Base-by-base conservation (phyloP, 805 yeast species). In the Wickerhamiella spandovensis region DNA sequence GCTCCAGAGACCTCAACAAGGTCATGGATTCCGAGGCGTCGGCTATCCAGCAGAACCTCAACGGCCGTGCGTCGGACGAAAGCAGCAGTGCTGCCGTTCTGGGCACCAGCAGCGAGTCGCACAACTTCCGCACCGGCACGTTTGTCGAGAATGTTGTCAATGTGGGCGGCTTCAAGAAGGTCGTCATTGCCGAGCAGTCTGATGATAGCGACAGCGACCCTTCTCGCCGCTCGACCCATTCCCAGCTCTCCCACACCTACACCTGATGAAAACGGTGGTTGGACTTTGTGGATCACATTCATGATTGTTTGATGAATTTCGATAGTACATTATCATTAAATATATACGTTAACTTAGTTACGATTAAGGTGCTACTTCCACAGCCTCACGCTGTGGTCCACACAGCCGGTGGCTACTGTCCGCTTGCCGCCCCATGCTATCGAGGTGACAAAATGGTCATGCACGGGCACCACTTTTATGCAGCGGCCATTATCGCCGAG, bases 81-180 rank as follows among this genome's bases (percentile, higher is more conserved):
- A 23, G 46, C 9, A 6, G 35, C 25, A 20, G 18, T 35, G 39
- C 39, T 15, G 20, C n/a, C 17, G 3, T 24, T 2, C 10, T 15
- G 32, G 22, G 32, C 43, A 25, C n/a, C 23, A 20, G 35, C 35
- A 6, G 32, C 8, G 21, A 15, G 12, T 41, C 45, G 25, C 49
- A 61, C 55, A 59, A 59, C 32, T 56, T 51, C 43, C 55, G 62
- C 21, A 58, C 81, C 10, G 80, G 80, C 17, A 82, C 90, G 8
- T 80, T 87, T 49, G 75, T 84, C 49, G 96, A 87, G 66, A 79
- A 84, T 41, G 81, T 87, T 17, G 79, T 87, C n/a, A 83, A 81
- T 47, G 83, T 83, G 24, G 80, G 82, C 61, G 96, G 95, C 49
- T 84, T 84, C 20, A 80, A 79, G 58, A 87, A 87, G 70, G 86